A percentile compares a stretch with the other conserved stretches of the same genome.
These are phyloP conservation scores for Dryas integrifolia DNA, from an alignment of 331 rosid species.

Conservation along the genomic window DNA sequence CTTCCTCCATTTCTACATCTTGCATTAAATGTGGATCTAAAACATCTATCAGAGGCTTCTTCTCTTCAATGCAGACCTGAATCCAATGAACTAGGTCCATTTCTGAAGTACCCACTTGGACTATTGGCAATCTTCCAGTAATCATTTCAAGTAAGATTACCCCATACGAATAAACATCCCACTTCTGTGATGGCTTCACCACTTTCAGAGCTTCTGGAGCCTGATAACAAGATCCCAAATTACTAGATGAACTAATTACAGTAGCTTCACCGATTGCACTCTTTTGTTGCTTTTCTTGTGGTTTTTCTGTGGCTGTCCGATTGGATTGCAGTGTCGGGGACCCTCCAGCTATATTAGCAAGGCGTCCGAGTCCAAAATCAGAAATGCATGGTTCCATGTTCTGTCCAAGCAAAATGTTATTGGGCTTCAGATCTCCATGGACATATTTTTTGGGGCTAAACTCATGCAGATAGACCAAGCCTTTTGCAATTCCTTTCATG, in stretches of 20 bases:
- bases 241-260: constrained; percentile 31
- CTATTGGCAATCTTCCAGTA: constrained; percentile 72
- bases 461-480: constrained; percentile 82
- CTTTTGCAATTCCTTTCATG: constrained; percentile 83
- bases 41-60: constrained; percentile 81
- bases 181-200: constrained; percentile 96
- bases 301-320: constrained; percentile 56
- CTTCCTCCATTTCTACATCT: constrained; percentile 72
- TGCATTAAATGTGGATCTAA: constrained; percentile 68
- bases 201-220: constrained; percentile 83
- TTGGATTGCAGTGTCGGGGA: constrained; percentile 81
- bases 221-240: constrained; percentile 59
- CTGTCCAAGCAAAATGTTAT: constrained; percentile 74
- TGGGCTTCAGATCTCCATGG: constrained; percentile 88
- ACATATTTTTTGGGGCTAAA: constrained; percentile 94
- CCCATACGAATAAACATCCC: constrained; percentile 92
- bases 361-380: constrained; percentile 92
- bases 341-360: constrained; percentile 87
- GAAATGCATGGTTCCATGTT: constrained; percentile 78
- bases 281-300: constrained; percentile 60
- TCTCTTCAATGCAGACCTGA: constrained; percentile 89
- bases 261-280: constrained; percentile 49
- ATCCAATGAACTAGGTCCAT: constrained; percentile 95
- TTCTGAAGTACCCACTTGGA: constrained; percentile 70
- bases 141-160: constrained; percentile 86